Percentiles rank a stretch among this genome's conserved stretches.
Evolutionary conservation across 83 land plant genomes (phyloP).

Genomic region (Picea abies): DNA sequence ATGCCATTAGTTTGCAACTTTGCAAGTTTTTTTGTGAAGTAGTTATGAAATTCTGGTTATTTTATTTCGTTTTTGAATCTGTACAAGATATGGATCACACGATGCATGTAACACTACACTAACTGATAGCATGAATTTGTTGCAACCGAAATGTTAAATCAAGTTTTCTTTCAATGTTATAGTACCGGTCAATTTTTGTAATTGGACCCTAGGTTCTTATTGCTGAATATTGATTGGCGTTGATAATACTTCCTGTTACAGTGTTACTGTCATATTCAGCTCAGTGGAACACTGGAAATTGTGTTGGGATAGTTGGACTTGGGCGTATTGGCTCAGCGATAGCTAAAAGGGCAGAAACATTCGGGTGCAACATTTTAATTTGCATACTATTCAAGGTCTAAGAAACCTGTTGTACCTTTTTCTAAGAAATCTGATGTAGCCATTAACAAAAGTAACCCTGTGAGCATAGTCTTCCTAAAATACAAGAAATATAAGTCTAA

Average conservation of each 20-base stretch:
- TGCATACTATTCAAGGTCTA: constrained; percentile 55
- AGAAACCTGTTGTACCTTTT: constrained; percentile 50
- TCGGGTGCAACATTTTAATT: constrained; percentile 52
- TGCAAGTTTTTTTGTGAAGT: background rate
- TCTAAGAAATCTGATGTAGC: background rate
- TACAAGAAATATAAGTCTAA: too few relatives aligned
- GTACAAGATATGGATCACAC: background rate
- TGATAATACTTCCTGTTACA: background rate
- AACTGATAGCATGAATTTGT: background rate
- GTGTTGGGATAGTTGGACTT: constrained; percentile 78
- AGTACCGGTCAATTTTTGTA: background rate
- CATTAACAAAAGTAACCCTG: too few relatives aligned
- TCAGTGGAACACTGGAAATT: constrained; percentile 53
- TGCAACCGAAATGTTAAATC: background rate
- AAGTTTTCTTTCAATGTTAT: too few relatives aligned
- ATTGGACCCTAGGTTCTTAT: background rate
- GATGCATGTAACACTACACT: background rate
- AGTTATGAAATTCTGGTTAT: background rate
- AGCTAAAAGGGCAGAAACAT: constrained; percentile 37
- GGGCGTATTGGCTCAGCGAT: constrained; percentile 65
- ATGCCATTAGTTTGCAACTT: background rate
- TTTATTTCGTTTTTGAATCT: background rate
- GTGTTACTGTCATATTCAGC: constrained; percentile 28
- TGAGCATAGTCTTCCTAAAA: too few relatives aligned
- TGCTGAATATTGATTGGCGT: background rate